A percentile compares a stretch with the other conserved stretches of the same genome.
Evolutionary conservation across 805 yeast species (phyloP).

Genomic region (Cyberlindnera sargentensis): DNA sequence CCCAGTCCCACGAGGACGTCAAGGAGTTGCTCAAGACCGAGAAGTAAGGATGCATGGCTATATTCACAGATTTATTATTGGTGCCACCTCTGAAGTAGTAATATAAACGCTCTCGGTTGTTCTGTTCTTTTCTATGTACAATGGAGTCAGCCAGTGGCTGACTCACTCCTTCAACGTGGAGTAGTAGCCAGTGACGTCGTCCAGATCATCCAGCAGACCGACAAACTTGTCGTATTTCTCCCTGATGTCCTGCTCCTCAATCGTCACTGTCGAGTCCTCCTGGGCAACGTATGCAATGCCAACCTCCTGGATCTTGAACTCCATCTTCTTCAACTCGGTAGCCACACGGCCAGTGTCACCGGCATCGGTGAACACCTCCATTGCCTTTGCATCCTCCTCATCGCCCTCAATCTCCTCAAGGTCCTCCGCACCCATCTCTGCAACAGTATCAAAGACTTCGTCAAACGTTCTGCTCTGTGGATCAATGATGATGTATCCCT

Average conservation of each 20-base stretch:
- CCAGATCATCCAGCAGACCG: conserved; percentile 61
- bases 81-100: not conserved
- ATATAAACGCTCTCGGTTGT: no score
- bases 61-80: not conserved
- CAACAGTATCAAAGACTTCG: conserved; percentile 61
- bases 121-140: not conserved
- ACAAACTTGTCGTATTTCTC: conserved; percentile 52
- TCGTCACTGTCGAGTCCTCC: conserved; percentile 49
- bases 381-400: conserved; percentile 18
- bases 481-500: conserved; percentile 63
- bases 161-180: conserved; percentile 48
- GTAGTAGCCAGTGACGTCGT: conserved; percentile 77
- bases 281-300: conserved; percentile 64
- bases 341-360: conserved; percentile 56
- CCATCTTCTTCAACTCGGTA: conserved; percentile 38
- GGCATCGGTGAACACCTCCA: conserved; percentile 58
- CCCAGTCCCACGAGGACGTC: conserved; percentile 17
- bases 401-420: conserved; percentile 41
- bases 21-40: conserved; percentile 5
- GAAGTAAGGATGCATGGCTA: not conserved
- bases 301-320: conserved; percentile 58
- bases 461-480: conserved; percentile 41
- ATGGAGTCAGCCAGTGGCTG: no score
- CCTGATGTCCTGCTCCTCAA: conserved; percentile 44
- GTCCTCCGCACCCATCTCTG: conserved; percentile 74